Evolutionary conservation across 1,139 yeast species (phyloP), one percentile per base, ranked within the genome.

Genomic region (Kurtzmaniella quercitrusa): DNA sequence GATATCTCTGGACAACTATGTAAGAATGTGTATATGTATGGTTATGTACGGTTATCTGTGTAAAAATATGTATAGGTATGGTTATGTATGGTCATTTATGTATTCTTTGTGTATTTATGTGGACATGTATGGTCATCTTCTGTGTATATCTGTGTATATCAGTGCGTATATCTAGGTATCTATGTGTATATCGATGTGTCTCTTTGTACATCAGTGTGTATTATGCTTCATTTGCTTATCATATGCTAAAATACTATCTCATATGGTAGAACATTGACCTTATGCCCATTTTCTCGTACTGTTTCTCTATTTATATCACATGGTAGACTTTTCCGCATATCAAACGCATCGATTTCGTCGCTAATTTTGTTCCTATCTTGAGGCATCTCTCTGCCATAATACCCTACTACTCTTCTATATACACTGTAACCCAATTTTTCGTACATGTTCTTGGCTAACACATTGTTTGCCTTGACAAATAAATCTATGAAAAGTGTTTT

Each of bases 331-430:
- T 81, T 78, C 45, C 93, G 67, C 95, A 85, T 86, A 59, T 87
- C 96, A 61, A 81, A 93, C 0, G 97, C 98, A 68, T 93, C 98
- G 38, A 79, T 73, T 41, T 81, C 83, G 53, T 85, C 93, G 52
- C 80, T 68, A 2, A 69, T 53, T 36, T 62, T 62, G 41, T 73
- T 75, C 37, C 77, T 58, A 43, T 75, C 77, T 27, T 66, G 65
- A 9, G 79, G 79, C 49, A 65, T 60, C 1, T 67, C 69, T 18
- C 70, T 62, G 2, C 87, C 85, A 59, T 93, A 93, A 58, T 93
- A 93, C 0, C 94, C 94, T n/a, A 88, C 79, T 6, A 93, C 98
- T 45, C 98, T 65, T 62, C 98, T 66, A 58, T 75, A 93, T 0
- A 90, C 88, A 25, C 82, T 74, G 57, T 91, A 94, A 0, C 97